Conservation (phyloP, 768 basidiomycete species). For the Leccinum pellstonianum region DNA sequence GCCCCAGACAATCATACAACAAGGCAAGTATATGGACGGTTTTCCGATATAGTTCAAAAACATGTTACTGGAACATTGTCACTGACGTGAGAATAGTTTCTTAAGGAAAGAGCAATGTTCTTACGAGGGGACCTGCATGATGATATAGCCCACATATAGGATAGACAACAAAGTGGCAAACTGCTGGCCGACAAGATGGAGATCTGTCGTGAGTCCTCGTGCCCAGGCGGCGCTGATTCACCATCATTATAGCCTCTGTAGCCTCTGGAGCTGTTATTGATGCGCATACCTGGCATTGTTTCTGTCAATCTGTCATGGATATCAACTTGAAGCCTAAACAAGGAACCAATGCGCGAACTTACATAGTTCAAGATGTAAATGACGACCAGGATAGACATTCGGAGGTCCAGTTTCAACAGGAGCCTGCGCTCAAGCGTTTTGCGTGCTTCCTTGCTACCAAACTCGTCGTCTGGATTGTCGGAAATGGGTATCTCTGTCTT, state of each 20-base stretch:
- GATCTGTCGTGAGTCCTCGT: slow-evolving; percentile 63
- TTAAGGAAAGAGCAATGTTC: slow-evolving; percentile 1
- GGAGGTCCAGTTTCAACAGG: slow-evolving; percentile 52
- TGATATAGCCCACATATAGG: slow-evolving; percentile 57
- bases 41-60: slow-evolving; percentile 63
- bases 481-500: slow-evolving; percentile 1
- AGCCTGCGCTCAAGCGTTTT: slow-evolving; percentile 50
- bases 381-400: slow-evolving; percentile 51
- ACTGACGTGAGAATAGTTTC: background rate
- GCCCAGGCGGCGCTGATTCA: slow-evolving; percentile 60
- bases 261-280: background rate
- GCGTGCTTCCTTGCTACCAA: slow-evolving; percentile 47
- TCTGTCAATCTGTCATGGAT: slow-evolving; percentile 51
- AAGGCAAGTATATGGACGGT: slow-evolving; percentile 65
- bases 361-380: slow-evolving; percentile 41
- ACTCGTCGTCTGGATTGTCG: slow-evolving; percentile 39
- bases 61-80: slow-evolving; percentile 54
- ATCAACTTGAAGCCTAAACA: background rate
- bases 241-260: too few species aligned
- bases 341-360: background rate
- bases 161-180: slow-evolving; percentile 69
- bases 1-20: slow-evolving; percentile 73
- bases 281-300: slow-evolving; percentile 61
- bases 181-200: slow-evolving; percentile 57
- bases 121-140: slow-evolving; percentile 43